A percentile compares a stretch with the other conserved stretches of the same genome.
Evolutionary conservation across 495 filamentous ascomycete genomes (phyloP).

Genomic region (Elaphomyces granulatus): DNA sequence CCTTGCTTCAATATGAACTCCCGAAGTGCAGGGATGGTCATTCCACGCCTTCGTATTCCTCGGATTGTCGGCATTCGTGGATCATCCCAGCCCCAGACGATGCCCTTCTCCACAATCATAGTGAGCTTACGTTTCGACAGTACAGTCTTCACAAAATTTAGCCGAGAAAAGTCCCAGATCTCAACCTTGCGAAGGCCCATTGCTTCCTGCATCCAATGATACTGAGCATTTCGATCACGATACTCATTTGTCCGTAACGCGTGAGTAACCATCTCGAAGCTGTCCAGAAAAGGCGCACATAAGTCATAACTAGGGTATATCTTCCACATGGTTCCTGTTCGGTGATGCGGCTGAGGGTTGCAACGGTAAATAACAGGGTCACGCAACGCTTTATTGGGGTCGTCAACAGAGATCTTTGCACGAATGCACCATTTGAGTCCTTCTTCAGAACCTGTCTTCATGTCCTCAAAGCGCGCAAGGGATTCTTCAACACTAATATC

Average conservation of each 20-base stretch:
- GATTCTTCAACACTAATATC: slow-evolving; percentile 69
- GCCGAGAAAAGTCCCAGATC: slow-evolving; percentile 94
- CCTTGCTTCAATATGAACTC: slow-evolving; percentile 93
- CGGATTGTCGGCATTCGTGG: slow-evolving; percentile 90
- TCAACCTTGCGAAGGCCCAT: slow-evolving; percentile 76
- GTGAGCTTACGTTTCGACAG: slow-evolving; percentile 92
- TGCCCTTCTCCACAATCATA: slow-evolving; percentile 74
- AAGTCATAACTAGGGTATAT: slow-evolving; percentile 96
- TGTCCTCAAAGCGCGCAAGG: slow-evolving; percentile 67
- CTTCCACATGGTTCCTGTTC: slow-evolving; percentile 82
- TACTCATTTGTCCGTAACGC: slow-evolving; percentile 94
- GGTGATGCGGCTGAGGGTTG: slow-evolving; percentile 63
- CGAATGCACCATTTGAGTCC: slow-evolving; percentile 73
- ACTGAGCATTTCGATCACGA: slow-evolving; percentile 92
- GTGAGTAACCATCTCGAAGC: slow-evolving; percentile 84
- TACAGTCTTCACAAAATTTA: slow-evolving; percentile 88
- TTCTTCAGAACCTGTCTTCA: slow-evolving; percentile 67
- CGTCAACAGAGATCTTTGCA: slow-evolving; percentile 72
- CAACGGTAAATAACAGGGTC: slow-evolving; percentile 95
- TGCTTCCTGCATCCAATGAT: slow-evolving; percentile 87
- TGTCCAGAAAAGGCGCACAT: slow-evolving; percentile 81
- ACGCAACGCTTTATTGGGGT: slow-evolving; percentile 74
- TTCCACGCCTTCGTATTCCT: slow-evolving; percentile 74
- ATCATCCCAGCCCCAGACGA: slow-evolving; percentile 89
- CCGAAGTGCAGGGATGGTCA: slow-evolving; percentile 76